Conservation (phyloP, 164 flowering plant species). For the Stephania japonica region DNA sequence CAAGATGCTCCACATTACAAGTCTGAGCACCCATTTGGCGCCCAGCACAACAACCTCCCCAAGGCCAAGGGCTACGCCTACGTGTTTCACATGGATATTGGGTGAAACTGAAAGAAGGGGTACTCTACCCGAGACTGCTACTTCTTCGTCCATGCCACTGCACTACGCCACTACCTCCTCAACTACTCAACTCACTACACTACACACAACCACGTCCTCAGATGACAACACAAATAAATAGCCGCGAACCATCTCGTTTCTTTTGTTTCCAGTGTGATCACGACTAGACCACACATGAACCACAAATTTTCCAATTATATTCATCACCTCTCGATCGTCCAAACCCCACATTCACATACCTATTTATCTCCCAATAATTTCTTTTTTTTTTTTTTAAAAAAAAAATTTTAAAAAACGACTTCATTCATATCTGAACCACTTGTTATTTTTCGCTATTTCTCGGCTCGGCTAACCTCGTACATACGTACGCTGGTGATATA, state of each 20-base stretch:
- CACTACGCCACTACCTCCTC: not conserved
- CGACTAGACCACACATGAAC: not conserved
- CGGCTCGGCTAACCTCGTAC: not conserved
- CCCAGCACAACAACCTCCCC: conserved; percentile 12
- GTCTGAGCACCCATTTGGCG: conserved; percentile 45
- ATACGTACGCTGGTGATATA: no score
- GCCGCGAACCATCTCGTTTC: no score
- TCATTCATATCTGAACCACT: not conserved
- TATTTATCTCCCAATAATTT: not conserved
- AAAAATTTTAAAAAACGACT: no score
- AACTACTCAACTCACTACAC: no score
- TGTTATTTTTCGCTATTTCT: no score
- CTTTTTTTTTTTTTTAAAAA: no score
- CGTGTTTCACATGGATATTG: no score
- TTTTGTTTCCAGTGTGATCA: no score
- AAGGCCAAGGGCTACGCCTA: not conserved
- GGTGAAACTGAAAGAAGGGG: not conserved
- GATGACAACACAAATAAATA: no score
- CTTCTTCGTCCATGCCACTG: not conserved
- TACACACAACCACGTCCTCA: no score
- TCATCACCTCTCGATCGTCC: not conserved
- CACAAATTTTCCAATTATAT: not conserved
- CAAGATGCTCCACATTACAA: conserved; percentile 54
- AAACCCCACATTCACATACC: not conserved
- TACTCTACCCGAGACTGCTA: not conserved